Base-by-base conservation (phyloP, 192 early-diverging fungal species). In the Backusella psychrophila region DNA sequence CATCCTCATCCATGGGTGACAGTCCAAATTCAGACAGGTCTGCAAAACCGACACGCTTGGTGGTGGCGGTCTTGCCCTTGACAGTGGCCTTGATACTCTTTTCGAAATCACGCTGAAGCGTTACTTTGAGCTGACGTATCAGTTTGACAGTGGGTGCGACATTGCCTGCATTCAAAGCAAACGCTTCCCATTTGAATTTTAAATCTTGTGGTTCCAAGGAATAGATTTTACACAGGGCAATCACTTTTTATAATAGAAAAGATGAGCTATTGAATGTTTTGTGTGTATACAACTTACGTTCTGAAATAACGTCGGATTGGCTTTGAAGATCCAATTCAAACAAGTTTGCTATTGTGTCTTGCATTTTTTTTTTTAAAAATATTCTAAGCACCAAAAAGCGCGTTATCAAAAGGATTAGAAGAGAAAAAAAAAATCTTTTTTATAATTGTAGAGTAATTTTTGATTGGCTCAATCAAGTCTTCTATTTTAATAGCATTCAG, bases 121-220 rank as follows among this genome's bases (percentile, higher is more conserved):
- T 71, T 0, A 31, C 33, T 11, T 73, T 71, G 7, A 82, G 67
- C 23, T 79, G 77, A 6, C 75, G 31, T 3, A 82, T 9, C 38
- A 76, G 65, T 14, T 59, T 70, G 12, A 74, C 29, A 23, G 81
- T 82, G 26, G 77, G 81, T 35, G n/a, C 31, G 1, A 75, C 73
- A 26, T 44, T 63, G 44, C 66, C 42, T 49, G 52, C 49, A 21
- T 52, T 69, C 9, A 82, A 49, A 0, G 75, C 69, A 63, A 79
- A 82, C 0, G 81, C 76, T 46, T 82, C 81, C 81, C 81, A 82
- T 68, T 82, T 82, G 29, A 75, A 72, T 66, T 65, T 71, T 36
- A 82, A 42, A 33, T 78, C 77, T 69, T 74, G 52, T 4, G 77
- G 33, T 2, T 46, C 42, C 17, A 82, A 19, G 73, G 39, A 63